Evolutionary conservation across 257 asterid species (phyloP), one percentile per base, ranked within the genome.

Genomic region (Forsythia viridissima): DNA sequence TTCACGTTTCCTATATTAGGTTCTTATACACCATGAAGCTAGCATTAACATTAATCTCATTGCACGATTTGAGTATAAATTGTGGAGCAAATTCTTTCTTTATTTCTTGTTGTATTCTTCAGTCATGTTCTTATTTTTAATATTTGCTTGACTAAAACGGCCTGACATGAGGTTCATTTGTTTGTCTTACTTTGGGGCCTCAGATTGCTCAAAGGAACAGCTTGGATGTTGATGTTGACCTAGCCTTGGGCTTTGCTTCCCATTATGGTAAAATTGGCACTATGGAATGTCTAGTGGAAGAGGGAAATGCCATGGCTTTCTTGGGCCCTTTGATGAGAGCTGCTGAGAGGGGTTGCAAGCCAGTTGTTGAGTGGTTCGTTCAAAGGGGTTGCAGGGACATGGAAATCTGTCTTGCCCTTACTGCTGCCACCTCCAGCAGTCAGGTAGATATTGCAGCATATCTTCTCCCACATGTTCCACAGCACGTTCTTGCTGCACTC

Each of bases 181-280:
- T 46, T 51, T 80, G 69, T 66, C 77, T 21, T 39, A 24, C 63
- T 68, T 77, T 51, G 71, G 74, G 57, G 10, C 12, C 63, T 83
- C 80, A 95, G 99, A 95, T 93, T 83, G 98, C 98, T 77, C 99
- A 94, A 82, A 91, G 97, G 82, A 96, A 93, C 89, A 96, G 99
- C 90, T 88, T 96, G 90, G 98, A 96, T 43, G 98, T 96, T 82
- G 99, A 96, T 66, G 98, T 96, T 20, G 98, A 96, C 90, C 84
- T 96, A 59, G 98, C 99, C 42, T 38, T 96, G 77, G 99, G 99
- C 70, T 92, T 93, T 77, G 99, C 99, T 73, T 93, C 99, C 40
- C 98, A 96, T 83, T 96, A 96, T 44, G 90, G 98, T 3, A 96
- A 96, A 88, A 90, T 96, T 8, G 90, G 88, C 79, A 96, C 98